Evolutionary conservation across 345 rosid species (phyloP), one percentile per base, ranked within the genome.

Genomic region (Gossypium mustelinum): DNA sequence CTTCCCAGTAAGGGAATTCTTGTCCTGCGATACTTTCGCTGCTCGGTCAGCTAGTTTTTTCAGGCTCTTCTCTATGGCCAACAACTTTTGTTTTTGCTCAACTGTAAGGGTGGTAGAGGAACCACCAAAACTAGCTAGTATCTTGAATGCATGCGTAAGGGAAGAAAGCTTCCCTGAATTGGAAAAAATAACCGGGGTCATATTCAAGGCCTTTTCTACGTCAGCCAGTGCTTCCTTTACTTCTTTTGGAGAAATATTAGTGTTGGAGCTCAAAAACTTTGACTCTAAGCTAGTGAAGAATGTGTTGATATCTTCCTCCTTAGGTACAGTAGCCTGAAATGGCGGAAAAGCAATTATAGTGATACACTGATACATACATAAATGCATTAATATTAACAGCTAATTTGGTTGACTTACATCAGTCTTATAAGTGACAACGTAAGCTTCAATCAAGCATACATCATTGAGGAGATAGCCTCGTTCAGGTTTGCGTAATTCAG

Each of bases 401-500:
- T 47, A 47, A 47, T 11, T 9, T 47, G 3, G 50, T 12, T 47
- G 50, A 47, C 50, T 47, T 24, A 39, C 39, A 41, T 41, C 25
- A 64, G 68, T 41, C 14, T 8, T 3, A n/a, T n/a, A 13, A 1
- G 68, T 64, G 25, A 7, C 9, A 39, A 39, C 3, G 24, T 17
- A 0, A 0, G 7, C 50, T n/a, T 64, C 50, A 9, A 64, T 5
- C 41, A 41, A 41, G 48, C 24, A 64, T 39, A 14, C 25, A 68
- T 88, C 87, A 76, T 86, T 84, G 76, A 84, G 84, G 44, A 86
- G 77, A 77, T 72, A 88, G 54, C 89, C 92, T 81, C 85, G 82
- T n/a, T 72, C 50, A 25, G 87, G 86, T 44, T 86, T 82, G 79
- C 81, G 81, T 44, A 88, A 79, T 52, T 84, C 89, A 51, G 84